Evolutionary conservation across 257 asterid genomes (phyloP), one percentile per base, ranked within the genome.

Genomic region (Plectranthus barbatus): DNA sequence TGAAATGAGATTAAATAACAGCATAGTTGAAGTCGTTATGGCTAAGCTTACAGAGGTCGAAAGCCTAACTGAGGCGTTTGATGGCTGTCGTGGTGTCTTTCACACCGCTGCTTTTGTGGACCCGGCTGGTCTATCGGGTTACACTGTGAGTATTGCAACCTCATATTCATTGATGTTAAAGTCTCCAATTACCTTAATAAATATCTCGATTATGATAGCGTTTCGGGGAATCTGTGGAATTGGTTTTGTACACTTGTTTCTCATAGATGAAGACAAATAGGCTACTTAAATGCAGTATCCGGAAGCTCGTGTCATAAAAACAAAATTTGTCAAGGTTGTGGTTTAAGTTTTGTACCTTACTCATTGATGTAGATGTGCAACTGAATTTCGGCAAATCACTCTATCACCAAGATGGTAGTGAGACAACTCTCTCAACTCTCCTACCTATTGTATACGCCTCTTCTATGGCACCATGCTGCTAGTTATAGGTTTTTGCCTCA

Each of bases 91-190:
- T 21, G 89, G 86, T 24, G 88, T 92, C 7, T 85, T 92, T 61
- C 99, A 92, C 66, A 89, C 96, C 1, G 84, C 97, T 42, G 84
- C 91, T 5, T 86, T 92, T 18, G 79, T 92, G 67, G 99, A 92
- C 72, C 96, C 97, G 1, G 79, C 95, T 14, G 99, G 99, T 15
- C 65, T 85, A 33, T 82, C 99, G 7, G 99, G 99, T 67, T 92
- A 89, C 76, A 57, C 97, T 0, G 99, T 92, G 66, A 82, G 97
- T 72, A 26, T n/a, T n/a, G n/a, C n/a, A n/a, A n/a, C n/a, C n/a
- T n/a, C n/a, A n/a, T n/a, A n/a, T 42, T 60, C 15, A 31, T 62
- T n/a, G 45, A 24, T 11, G n/a, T 26, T 21, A 39, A 48, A 17
- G 44, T 42, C 20, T 26, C 31, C 2, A 26, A 26, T 26, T 26